Evolutionary conservation across 2,329 filamentous ascomycete species (phyloP), one percentile per base, ranked within the genome.

Genomic region (Diaporthe helianthi): DNA sequence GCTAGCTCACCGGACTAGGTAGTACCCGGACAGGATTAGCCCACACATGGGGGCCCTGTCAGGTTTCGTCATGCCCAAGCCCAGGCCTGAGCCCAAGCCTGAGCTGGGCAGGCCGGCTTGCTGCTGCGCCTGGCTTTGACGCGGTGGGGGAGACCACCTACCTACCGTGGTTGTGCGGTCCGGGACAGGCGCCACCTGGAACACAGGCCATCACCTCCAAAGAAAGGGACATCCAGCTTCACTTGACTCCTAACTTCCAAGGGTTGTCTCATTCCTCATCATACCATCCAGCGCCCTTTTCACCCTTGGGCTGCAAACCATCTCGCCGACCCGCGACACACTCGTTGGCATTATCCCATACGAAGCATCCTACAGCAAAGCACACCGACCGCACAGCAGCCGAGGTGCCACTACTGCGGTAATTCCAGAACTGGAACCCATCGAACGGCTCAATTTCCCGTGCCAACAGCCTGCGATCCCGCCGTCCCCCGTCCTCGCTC

Each of bases 351-450:
- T 58, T 26, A 51, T 49, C 12, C 46, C 65, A 47, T 51, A 67
- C 65, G 53, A 38, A 36, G 65, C 53, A 67, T 67, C 31, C 19
- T 58, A 49, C 49, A 68, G 46, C 41, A 68, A 63, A 3, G 33
- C 41, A 63, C 41, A 44, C 33, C 55, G 54, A 63, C 47, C 49
- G 46, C 52, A 55, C 49, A 68, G 54, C 69, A 68, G 38, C 69
- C 65, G 69, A 68, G 49, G 65, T 54, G 41, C 47, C 58, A 63
- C 49, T 58, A 33, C 67, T 71, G 69, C 69, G 69, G 69, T 69
- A 71, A 71, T 71, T 71, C 69, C 66, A 71, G 41, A 52, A 52
- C 63, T 69, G 69, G 64, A 65, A 61, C 63, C 69, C 67, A 69
- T 64, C 67, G 49, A 71, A 60, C 55, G 41, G 54, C 53, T 52